Percentiles rank a stretch among this genome's conserved stretches.
These are phyloP conservation scores for Heracleum sosnowskyi DNA, from an alignment of 129 eudicot genomes.

Conservation along the genomic window DNA sequence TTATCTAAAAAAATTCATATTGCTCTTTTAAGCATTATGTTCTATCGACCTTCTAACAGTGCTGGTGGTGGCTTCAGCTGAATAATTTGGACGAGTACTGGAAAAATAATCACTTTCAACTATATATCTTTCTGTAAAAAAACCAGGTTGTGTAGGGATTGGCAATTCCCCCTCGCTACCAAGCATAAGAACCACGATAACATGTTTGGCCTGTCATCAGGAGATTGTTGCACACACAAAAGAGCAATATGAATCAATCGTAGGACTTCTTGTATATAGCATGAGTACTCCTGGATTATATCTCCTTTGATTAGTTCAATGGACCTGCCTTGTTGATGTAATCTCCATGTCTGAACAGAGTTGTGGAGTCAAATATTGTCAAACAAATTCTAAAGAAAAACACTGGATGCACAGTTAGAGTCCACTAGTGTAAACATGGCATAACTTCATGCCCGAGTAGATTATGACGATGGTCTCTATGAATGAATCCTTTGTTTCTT, in stretches of 20 bases:
- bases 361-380: neutral
- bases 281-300: neutral
- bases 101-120: neutral
- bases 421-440: neutral
- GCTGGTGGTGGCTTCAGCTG: slow-evolving; percentile 35
- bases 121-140: slow-evolving; percentile 28
- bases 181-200: slow-evolving; percentile 30
- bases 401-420: neutral
- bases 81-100: slow-evolving; percentile 17
- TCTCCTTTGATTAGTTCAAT: slow-evolving; percentile 19
- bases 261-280: slow-evolving; percentile 14
- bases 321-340: slow-evolving; percentile 26
- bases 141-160: slow-evolving; percentile 31
- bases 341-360: slow-evolving; percentile 35
- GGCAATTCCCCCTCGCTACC: slow-evolving; percentile 24
- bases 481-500: slow-evolving; percentile 32
- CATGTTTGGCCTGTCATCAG: slow-evolving; percentile 35
- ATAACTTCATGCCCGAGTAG: slow-evolving; percentile 39
- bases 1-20: no score
- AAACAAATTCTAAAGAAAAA: neutral
- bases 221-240: slow-evolving; percentile 38
- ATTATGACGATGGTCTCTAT: slow-evolving; percentile 19
- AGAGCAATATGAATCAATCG: slow-evolving; percentile 27
- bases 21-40: neutral
- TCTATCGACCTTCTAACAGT: slow-evolving; percentile 29